These are phyloP conservation scores for Ceratobasidium sp. DNA, from an alignment of 1,284 basidiomycete genomes.

Conservation along the genomic window DNA sequence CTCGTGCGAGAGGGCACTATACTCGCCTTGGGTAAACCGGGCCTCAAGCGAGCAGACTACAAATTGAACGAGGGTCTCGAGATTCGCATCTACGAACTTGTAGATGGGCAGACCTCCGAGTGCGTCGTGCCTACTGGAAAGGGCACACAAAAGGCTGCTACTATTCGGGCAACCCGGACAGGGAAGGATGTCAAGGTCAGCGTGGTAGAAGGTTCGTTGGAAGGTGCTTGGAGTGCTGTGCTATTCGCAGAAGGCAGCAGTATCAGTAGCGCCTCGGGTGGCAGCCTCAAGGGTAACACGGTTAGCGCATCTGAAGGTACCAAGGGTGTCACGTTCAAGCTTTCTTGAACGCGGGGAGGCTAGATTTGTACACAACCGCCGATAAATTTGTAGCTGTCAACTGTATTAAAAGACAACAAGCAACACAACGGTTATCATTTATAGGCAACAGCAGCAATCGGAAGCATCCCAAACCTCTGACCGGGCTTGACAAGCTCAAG, in stretches of 20 bases:
- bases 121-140: slow-evolving; percentile 60
- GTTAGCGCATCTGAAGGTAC: slow-evolving; percentile 36
- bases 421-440: slow-evolving; percentile 17
- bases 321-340: slow-evolving; percentile 36
- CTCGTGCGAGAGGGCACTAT: slow-evolving; percentile 71
- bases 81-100: slow-evolving; percentile 65
- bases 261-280: slow-evolving; percentile 23
- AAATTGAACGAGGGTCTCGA: slow-evolving; percentile 65
- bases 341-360: neutral
- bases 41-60: slow-evolving; percentile 72
- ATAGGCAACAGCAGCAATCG: slow-evolving; percentile 52
- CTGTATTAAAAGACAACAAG: slow-evolving; percentile 7
- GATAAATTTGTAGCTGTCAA: slow-evolving; percentile 7
- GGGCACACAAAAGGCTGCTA: slow-evolving; percentile 51
- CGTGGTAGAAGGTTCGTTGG: slow-evolving; percentile 45
- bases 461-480: slow-evolving; percentile 61
- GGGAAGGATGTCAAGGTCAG: slow-evolving; percentile 48
- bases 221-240: slow-evolving; percentile 42
- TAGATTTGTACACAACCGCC: neutral
- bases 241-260: slow-evolving; percentile 22
- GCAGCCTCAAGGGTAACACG: slow-evolving; percentile 25
- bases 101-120: slow-evolving; percentile 59
- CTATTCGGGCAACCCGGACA: slow-evolving; percentile 46
- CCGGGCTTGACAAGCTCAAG: slow-evolving; percentile 67
- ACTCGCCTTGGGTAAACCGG: slow-evolving; percentile 66